These are phyloP conservation scores for Stachybotrys chlorohalonatus DNA, from an alignment of 2,329 filamentous ascomycete species.

Conservation along the genomic window DNA sequence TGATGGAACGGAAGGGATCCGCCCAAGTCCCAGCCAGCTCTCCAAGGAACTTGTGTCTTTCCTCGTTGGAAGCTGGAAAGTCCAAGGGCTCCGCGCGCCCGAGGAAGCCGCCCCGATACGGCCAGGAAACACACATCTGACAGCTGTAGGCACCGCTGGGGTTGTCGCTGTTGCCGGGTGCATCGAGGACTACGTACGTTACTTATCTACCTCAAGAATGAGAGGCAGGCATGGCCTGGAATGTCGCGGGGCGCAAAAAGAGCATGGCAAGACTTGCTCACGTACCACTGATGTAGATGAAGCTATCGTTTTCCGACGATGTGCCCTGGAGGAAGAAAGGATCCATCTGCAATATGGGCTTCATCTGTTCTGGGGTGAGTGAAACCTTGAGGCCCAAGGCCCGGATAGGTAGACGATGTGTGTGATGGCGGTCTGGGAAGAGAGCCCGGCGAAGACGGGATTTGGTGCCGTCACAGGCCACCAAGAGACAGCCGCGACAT, in stretches of 20 bases:
- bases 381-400: conserved; percentile 36
- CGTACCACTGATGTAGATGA: conserved; percentile 43
- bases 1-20: conserved; percentile 36
- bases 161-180: conserved; percentile 30
- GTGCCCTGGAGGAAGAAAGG: conserved; percentile 46
- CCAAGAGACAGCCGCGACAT: conserved; percentile 30
- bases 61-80: conserved; percentile 29
- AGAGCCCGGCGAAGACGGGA: conserved; percentile 31
- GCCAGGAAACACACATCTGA: conserved; percentile 45
- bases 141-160: conserved; percentile 27
- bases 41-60: conserved; percentile 31
- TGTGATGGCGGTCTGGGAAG: conserved; percentile 22
- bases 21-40: conserved; percentile 35
- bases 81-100: conserved; percentile 19
- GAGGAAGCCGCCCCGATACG: conserved; percentile 25
- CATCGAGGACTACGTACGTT: conserved; percentile 32
- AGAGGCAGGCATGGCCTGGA: background rate
- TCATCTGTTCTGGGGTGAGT: conserved; percentile 29
- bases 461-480: conserved; percentile 41
- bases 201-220: no score
- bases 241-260: background rate
- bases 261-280: background rate
- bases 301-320: conserved; percentile 39
- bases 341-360: conserved; percentile 35
- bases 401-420: conserved; percentile 35